phyloP scores from a whole-genome alignment of 352 stramenopile genomes.

The Poterioochromonas sp. region DNA sequence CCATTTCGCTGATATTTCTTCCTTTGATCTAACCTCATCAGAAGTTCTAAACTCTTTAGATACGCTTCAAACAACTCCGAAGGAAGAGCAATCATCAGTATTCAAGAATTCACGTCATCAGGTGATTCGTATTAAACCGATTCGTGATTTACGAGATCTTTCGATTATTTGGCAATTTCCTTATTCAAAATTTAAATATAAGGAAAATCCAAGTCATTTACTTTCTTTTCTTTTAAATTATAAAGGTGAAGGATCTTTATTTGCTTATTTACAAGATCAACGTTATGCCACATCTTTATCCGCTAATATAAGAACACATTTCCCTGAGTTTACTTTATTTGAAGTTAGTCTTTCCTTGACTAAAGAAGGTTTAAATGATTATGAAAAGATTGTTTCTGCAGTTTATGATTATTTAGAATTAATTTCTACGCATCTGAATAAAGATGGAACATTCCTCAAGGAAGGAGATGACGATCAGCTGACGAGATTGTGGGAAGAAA shows the following conservation, averaged over 20 bases:
- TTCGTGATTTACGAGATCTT: conserved; percentile 9
- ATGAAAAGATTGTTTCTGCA: background rate
- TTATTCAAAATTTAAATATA: background rate
- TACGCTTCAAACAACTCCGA: background rate
- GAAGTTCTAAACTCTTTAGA: too few species aligned
- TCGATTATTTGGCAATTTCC: conserved; percentile 8
- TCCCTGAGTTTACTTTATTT: conserved; percentile 18
- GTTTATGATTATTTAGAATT: background rate
- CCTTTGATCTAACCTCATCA: too few species aligned
- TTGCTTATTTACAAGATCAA: conserved; percentile 14
- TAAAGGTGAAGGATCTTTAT: background rate
- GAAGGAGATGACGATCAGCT: background rate
- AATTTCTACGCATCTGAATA: too few species aligned
- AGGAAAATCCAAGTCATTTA: background rate
- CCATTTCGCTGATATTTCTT: background rate
- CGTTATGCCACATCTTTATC: background rate
- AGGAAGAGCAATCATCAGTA: background rate
- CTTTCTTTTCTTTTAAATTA: background rate
- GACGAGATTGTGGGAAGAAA: background rate
- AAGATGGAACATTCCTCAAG: too few species aligned
- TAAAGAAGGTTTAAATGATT: conserved; percentile 12
- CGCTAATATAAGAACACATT: background rate
- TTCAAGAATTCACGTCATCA: background rate
- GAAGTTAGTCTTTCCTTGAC: conserved; percentile 15
- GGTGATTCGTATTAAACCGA: background rate